These are phyloP conservation scores for Fomitopsis serialis DNA, from an alignment of 768 basidiomycete species.

Conservation along the genomic window DNA sequence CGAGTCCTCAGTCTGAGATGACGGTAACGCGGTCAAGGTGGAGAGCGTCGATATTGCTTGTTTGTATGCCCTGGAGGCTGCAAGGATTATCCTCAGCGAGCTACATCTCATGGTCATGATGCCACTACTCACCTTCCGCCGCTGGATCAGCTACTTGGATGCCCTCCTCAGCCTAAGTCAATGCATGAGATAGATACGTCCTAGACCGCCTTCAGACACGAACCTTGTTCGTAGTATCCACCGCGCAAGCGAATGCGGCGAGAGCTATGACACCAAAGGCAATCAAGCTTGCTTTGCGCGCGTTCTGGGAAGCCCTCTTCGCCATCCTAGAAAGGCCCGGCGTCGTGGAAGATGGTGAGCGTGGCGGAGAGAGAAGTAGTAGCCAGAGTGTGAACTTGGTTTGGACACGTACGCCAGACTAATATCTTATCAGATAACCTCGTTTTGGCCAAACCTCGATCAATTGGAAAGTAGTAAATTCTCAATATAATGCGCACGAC, in stretches of 20 bases:
- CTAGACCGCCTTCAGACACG: conserved; percentile 4
- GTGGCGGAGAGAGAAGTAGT: not conserved
- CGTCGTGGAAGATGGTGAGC: too few relatives aligned
- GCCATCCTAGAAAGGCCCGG: conserved; percentile 6
- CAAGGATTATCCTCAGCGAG: conserved; percentile 11
- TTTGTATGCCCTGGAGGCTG: conserved; percentile 71
- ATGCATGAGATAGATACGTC: not conserved
- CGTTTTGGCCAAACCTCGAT: not conserved
- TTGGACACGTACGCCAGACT: not conserved
- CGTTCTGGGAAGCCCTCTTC: conserved; percentile 4
- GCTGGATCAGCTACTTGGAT: conserved; percentile 13
- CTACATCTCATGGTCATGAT: not conserved
- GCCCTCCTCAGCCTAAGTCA: not conserved
- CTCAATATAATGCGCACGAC: too few relatives aligned
- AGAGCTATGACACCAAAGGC: conserved; percentile 25
- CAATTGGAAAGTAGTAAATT: not conserved
- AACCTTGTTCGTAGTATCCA: conserved; percentile 7
- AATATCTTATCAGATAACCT: not conserved
- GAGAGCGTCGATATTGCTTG: conserved; percentile 67
- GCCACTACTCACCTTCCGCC: conserved; percentile 14
- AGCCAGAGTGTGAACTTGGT: not conserved
- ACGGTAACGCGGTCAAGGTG: conserved; percentile 55
- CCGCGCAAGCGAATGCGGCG: conserved; percentile 17
- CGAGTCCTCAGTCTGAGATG: conserved; percentile 51
- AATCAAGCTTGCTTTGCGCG: conserved; percentile 24